A percentile compares a stretch with the other conserved stretches of the same genome.
Evolutionary conservation across 208 protist species (phyloP).

Genomic region (Leishmania mexicana): DNA sequence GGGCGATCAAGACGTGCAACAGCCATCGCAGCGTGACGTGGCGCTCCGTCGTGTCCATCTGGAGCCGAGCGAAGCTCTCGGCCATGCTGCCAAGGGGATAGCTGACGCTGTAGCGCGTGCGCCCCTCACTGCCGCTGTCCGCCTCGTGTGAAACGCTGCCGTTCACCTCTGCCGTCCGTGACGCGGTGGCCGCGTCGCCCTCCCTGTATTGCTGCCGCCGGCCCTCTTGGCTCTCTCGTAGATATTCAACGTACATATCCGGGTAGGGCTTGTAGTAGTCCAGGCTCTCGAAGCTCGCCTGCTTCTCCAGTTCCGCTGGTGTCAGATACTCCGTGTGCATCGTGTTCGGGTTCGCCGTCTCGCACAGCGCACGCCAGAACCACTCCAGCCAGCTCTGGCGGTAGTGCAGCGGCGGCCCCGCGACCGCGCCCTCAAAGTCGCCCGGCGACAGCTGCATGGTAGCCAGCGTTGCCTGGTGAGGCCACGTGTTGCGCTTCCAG

Average conservation of each 20-base stretch:
- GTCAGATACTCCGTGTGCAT: constrained; percentile 53
- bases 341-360: constrained; percentile 72
- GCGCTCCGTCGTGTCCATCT: constrained; percentile 57
- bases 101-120: not conserved
- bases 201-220: constrained; percentile 18
- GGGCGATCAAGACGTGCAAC: constrained; percentile 83
- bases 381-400: constrained; percentile 19
- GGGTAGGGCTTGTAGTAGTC: constrained; percentile 89
- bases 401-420: constrained; percentile 4
- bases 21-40: constrained; percentile 77
- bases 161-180: constrained; percentile 13
- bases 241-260: constrained; percentile 77
- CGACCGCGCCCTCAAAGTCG: constrained; percentile 15
- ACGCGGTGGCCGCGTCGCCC: constrained; percentile 7
- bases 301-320: constrained; percentile 46
- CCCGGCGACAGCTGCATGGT: constrained; percentile 8
- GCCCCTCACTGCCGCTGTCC: too few relatives aligned
- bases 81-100: constrained; percentile 15
- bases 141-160: not conserved
- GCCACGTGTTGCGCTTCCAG: not conserved
- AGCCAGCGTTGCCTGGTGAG: not conserved
- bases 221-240: constrained; percentile 42
- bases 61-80: constrained; percentile 25
- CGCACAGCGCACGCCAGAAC: constrained; percentile 38
- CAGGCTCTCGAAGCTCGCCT: constrained; percentile 80